A percentile compares a stretch with the other conserved stretches of the same genome.
Evolutionary conservation across 1,284 basidiomycete species (phyloP).

Genomic region (Trichosporon sp.): DNA sequence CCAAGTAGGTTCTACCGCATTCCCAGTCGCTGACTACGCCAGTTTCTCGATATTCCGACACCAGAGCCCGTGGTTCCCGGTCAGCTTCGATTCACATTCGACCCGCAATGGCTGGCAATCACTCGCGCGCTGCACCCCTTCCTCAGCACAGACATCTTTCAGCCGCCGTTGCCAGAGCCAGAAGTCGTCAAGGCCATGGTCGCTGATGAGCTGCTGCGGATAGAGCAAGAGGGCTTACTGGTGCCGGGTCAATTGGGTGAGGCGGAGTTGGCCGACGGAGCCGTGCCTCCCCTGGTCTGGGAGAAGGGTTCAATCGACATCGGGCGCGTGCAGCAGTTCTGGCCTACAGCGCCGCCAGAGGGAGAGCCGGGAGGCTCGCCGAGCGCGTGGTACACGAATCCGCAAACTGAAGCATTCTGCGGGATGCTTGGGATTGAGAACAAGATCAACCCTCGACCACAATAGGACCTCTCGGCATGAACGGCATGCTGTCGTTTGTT

Average conservation of each 20-base stretch:
- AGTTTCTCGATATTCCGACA: constrained; percentile 66
- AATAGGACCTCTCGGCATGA: neutral
- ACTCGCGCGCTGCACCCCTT: constrained; percentile 76
- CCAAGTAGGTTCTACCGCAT: constrained; percentile 57
- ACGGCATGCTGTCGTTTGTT: neutral
- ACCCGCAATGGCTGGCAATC: constrained; percentile 91
- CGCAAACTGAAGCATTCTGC: constrained; percentile 85
- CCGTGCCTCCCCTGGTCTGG: constrained; percentile 29
- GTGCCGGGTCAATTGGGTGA: constrained; percentile 21
- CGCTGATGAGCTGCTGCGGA: constrained; percentile 60
- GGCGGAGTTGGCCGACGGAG: constrained; percentile 22
- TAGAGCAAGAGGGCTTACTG: constrained; percentile 48
- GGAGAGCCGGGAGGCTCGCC: constrained; percentile 46
- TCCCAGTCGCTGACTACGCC: neutral
- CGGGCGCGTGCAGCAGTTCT: constrained; percentile 64
- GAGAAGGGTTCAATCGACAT: constrained; percentile 49
- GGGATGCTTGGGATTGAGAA: constrained; percentile 72
- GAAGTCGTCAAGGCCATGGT: constrained; percentile 58
- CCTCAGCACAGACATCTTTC: constrained; percentile 56
- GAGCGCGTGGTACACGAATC: constrained; percentile 70
- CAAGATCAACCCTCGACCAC: constrained; percentile 59
- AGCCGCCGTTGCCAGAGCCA: constrained; percentile 60
- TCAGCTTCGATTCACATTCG: constrained; percentile 57
- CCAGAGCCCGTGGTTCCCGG: constrained; percentile 21
- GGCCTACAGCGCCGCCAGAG: constrained; percentile 63